Conservation (phyloP, 177 flowering plant species). For the Vitis hybrid region DNA sequence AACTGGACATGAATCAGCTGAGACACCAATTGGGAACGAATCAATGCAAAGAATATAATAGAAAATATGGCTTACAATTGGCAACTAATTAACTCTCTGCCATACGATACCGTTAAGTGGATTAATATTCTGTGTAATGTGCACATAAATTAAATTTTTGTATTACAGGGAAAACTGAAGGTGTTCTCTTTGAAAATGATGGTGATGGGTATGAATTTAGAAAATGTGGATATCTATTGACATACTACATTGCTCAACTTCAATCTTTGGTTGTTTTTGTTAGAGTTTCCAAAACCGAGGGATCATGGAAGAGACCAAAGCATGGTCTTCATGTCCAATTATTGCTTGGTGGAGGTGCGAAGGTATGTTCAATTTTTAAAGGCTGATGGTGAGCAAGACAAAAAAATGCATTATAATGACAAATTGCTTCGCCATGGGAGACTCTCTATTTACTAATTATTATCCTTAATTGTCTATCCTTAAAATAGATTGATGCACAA, state of each 20-base stretch:
- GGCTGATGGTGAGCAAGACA: background rate
- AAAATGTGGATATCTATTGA: constrained; percentile 63
- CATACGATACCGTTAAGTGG: background rate
- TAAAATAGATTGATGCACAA: constrained; percentile 66
- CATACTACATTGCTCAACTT: constrained; percentile 76
- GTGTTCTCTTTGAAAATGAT: constrained; percentile 85
- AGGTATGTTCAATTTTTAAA: constrained; percentile 38
- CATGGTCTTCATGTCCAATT: constrained; percentile 72
- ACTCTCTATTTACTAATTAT: too few relatives aligned
- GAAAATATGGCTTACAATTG: too few relatives aligned
- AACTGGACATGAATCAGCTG: too few relatives aligned
- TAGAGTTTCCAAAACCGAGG: constrained; percentile 69
- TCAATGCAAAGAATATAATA: too few relatives aligned
- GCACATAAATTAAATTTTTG: background rate
- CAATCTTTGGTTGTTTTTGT: constrained; percentile 62
- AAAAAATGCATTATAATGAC: background rate
- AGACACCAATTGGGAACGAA: too few relatives aligned
- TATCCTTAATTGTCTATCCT: background rate
- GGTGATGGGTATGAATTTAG: constrained; percentile 92
- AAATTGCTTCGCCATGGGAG: too few relatives aligned
- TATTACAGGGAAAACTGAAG: constrained; percentile 77
- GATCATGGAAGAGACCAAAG: constrained; percentile 76
- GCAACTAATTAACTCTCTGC: too few relatives aligned
- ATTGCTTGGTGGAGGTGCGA: constrained; percentile 79
- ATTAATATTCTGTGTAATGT: too few relatives aligned